Evolutionary conservation across 805 yeast species (phyloP).

Genomic region (Myxozyma geophila): DNA sequence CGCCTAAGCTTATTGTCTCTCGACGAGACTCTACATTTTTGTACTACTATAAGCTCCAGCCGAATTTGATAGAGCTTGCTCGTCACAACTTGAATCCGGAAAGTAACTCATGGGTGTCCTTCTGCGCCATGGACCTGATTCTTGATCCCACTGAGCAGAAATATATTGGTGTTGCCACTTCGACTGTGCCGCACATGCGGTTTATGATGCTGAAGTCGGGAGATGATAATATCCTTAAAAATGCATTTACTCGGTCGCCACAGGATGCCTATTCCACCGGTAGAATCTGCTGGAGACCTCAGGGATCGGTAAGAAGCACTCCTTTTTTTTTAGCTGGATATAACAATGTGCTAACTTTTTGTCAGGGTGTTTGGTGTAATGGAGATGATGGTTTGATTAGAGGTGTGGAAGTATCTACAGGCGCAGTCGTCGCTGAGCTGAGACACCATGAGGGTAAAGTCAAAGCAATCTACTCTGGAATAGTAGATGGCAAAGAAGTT

Average conservation of each 20-base stretch:
- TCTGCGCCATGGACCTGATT: constrained; percentile 37
- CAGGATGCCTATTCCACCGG: constrained; percentile 70
- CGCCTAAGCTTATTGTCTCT: constrained; percentile 29
- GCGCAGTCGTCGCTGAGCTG: constrained; percentile 45
- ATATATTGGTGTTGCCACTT: constrained; percentile 65
- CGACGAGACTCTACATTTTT: constrained; percentile 38
- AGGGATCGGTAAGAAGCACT: constrained; percentile 38
- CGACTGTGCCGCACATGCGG: constrained; percentile 79
- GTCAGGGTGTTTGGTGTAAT: constrained; percentile 63
- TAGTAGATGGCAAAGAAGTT: constrained; percentile 45
- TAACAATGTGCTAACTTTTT: not conserved
- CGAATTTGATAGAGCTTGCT: constrained; percentile 28
- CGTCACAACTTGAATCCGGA: constrained; percentile 36
- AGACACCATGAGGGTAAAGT: constrained; percentile 54
- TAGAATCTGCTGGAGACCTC: constrained; percentile 52
- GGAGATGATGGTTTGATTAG: constrained; percentile 72
- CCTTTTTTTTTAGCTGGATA: not conserved
- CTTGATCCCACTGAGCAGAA: constrained; percentile 33
- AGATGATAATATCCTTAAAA: constrained; percentile 47
- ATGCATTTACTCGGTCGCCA: constrained; percentile 59
- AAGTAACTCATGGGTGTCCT: constrained; percentile 36
- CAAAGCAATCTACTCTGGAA: constrained; percentile 49
- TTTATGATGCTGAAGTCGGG: constrained; percentile 54
- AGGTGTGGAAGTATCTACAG: constrained; percentile 58
- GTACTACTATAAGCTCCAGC: constrained; percentile 35